These are phyloP conservation scores for Juglanconis juglandina DNA, from an alignment of 2,329 filamentous ascomycete species.

Conservation along the genomic window DNA sequence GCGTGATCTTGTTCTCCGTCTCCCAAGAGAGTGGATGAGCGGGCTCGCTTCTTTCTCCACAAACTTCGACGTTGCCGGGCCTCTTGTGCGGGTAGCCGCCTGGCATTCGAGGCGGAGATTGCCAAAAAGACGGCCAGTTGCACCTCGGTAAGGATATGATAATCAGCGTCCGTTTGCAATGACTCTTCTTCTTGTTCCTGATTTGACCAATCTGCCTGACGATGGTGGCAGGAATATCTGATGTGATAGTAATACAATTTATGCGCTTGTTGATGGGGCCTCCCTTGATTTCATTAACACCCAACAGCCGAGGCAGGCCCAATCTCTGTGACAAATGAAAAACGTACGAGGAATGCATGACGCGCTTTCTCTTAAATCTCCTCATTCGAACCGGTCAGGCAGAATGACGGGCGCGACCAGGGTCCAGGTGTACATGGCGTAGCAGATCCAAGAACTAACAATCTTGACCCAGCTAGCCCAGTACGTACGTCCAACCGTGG, in stretches of 20 bases:
- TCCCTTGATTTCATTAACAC: not conserved
- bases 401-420: slow-evolving; percentile 80
- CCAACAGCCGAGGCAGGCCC: slow-evolving; percentile 1
- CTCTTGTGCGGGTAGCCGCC: not conserved
- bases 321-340: slow-evolving; percentile 18
- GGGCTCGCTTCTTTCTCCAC: slow-evolving; percentile 10
- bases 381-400: slow-evolving; percentile 72
- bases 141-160: slow-evolving; percentile 1
- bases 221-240: not conserved
- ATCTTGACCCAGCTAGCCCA: slow-evolving; percentile 99
- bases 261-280: not conserved
- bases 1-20: slow-evolving; percentile 12
- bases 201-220: not conserved
- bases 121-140: not conserved
- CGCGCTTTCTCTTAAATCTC: slow-evolving; percentile 40
- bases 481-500: slow-evolving; percentile 89
- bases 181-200: not conserved
- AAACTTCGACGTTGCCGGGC: not conserved
- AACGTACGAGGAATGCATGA: slow-evolving; percentile 34
- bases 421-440: slow-evolving; percentile 90
- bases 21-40: not conserved
- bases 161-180: slow-evolving; percentile 7
- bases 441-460: slow-evolving; percentile 94
- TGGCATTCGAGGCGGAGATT: slow-evolving; percentile 2
- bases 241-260: slow-evolving; percentile 8